A percentile compares a stretch with the other conserved stretches of the same genome.
phyloP scores from a whole-genome alignment of 768 basidiomycete species.

The Suillus subaureus region DNA sequence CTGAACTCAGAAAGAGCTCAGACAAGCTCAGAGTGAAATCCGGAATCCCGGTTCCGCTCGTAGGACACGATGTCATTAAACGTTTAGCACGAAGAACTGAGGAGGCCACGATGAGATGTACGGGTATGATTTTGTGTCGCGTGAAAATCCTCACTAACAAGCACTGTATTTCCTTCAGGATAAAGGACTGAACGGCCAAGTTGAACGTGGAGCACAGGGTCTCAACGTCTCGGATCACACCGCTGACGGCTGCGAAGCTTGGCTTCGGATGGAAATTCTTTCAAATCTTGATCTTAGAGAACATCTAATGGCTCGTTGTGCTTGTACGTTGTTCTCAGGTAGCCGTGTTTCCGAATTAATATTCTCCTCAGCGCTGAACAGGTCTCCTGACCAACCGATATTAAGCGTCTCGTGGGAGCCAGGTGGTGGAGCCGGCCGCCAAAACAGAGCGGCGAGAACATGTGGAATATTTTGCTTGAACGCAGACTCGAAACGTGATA shows the following conservation, averaged over 20 bases:
- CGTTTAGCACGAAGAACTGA: not conserved
- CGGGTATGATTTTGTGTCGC: not conserved
- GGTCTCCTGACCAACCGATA: not conserved
- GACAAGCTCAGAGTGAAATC: slow-evolving; percentile 10
- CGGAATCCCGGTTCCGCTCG: not conserved
- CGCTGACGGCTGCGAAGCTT: not conserved
- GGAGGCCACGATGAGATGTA: not conserved
- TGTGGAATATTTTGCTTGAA: not conserved
- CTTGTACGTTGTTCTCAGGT: slow-evolving; percentile 1
- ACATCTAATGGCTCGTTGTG: not conserved
- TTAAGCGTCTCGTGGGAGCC: slow-evolving; percentile 13
- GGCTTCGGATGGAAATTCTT: not conserved
- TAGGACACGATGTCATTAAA: not conserved
- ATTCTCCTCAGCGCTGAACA: not conserved
- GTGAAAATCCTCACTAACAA: not conserved
- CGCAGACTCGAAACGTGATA: not conserved
- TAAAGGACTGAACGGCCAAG: not conserved
- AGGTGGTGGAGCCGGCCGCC: slow-evolving; percentile 6
- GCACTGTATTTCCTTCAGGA: not conserved
- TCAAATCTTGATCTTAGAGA: not conserved
- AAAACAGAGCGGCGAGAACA: too few relatives aligned
- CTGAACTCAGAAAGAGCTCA: slow-evolving; percentile 12
- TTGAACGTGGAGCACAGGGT: not conserved
- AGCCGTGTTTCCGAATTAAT: not conserved
- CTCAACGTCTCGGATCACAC: not conserved